These are phyloP conservation scores for Thelonectria discophora DNA, from an alignment of 2,329 filamentous ascomycete genomes.

Conservation along the genomic window DNA sequence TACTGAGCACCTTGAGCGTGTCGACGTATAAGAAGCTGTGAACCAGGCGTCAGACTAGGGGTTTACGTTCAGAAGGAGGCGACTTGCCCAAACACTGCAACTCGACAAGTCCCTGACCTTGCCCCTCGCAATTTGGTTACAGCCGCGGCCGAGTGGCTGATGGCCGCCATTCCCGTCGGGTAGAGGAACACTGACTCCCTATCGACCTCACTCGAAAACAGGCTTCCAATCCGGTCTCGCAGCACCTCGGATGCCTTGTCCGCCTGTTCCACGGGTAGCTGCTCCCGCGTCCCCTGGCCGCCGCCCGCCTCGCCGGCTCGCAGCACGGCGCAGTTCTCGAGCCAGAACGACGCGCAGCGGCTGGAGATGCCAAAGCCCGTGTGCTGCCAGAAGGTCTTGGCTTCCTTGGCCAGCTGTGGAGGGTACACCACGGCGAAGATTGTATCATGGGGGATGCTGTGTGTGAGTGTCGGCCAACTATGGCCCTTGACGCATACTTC, in stretches of 20 bases:
- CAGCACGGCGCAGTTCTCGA: conserved; percentile 36
- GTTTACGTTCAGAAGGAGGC: no score
- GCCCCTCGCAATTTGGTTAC: conserved; percentile 12
- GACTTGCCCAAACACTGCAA: conserved; percentile 43
- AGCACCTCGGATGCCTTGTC: conserved; percentile 23
- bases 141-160: conserved; percentile 43
- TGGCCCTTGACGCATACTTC: neutral
- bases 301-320: neutral
- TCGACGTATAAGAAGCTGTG: no score
- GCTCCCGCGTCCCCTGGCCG: neutral
- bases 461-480: neutral
- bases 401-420: conserved; percentile 26
- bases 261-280: conserved; percentile 17
- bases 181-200: conserved; percentile 57
- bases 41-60: no score
- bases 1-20: no score
- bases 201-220: conserved; percentile 30
- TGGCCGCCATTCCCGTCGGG: conserved; percentile 62
- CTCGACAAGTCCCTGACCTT: conserved; percentile 11
- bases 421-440: conserved; percentile 34
- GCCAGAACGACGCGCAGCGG: conserved; percentile 40
- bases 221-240: conserved; percentile 30
- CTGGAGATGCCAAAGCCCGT: conserved; percentile 44
- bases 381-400: conserved; percentile 45
- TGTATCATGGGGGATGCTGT: neutral